Evolutionary conservation across 805 yeast genomes (phyloP).

Genomic region (Suhomyces sp.): DNA sequence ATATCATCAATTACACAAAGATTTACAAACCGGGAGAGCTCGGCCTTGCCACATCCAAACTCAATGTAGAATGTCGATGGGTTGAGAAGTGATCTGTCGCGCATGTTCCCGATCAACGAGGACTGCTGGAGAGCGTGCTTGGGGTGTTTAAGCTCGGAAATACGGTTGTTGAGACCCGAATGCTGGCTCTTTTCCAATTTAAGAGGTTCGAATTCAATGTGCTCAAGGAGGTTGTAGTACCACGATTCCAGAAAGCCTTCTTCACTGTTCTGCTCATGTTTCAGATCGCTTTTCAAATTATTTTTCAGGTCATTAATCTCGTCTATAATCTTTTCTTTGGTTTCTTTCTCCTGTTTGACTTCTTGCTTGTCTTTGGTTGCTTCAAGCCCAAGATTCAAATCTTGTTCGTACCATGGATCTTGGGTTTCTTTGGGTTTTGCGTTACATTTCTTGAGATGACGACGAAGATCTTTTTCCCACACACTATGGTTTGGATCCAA

Average conservation of each 20-base stretch:
- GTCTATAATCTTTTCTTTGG: slow-evolving; percentile 10
- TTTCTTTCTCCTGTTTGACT: slow-evolving; percentile 1
- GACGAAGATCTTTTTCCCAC: slow-evolving; percentile 54
- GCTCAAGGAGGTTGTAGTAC: slow-evolving; percentile 17
- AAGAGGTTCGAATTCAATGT: slow-evolving; percentile 16
- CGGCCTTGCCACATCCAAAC: slow-evolving; percentile 92
- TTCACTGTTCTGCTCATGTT: background rate
- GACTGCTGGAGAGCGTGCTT: slow-evolving; percentile 85
- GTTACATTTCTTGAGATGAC: slow-evolving; percentile 64
- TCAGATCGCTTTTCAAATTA: background rate
- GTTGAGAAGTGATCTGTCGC: slow-evolving; percentile 37
- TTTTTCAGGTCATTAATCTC: slow-evolving; percentile 5
- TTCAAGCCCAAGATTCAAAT: slow-evolving; percentile 41
- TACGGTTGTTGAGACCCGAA: slow-evolving; percentile 36
- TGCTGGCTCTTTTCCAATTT: slow-evolving; percentile 19
- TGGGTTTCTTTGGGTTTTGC: slow-evolving; percentile 32
- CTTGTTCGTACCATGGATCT: slow-evolving; percentile 51
- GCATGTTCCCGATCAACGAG: slow-evolving; percentile 69
- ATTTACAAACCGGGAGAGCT: slow-evolving; percentile 64
- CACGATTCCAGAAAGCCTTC: slow-evolving; percentile 7
- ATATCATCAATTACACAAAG: slow-evolving; percentile 28
- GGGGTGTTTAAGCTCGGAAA: slow-evolving; percentile 50
- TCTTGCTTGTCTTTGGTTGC: background rate
- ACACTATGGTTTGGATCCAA: slow-evolving; percentile 72
- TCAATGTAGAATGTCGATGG: slow-evolving; percentile 50